Percentiles rank a stretch among this genome's conserved stretches.
phyloP scores from a whole-genome alignment of 163 green algal species.

The Scenedesmus sp. region DNA sequence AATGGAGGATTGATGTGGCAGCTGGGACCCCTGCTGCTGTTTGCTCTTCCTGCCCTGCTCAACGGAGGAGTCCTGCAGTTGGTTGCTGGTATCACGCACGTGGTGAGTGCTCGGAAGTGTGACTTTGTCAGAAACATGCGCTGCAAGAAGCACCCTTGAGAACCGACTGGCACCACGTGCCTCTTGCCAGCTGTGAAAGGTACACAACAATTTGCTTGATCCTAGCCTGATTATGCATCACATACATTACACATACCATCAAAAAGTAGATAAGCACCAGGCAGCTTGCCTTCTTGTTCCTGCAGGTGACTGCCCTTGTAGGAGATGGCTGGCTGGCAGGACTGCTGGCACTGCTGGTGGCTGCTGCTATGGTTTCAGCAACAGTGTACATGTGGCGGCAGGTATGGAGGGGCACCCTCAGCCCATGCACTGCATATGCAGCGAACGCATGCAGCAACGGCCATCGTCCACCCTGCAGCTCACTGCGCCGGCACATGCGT shows the following conservation, averaged over 20 bases:
- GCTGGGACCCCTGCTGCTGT: not conserved
- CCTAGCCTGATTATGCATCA: no score
- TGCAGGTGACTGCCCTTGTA: not conserved
- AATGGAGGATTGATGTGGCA: not conserved
- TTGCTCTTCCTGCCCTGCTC: not conserved
- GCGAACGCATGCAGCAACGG: not conserved
- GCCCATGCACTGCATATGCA: no score
- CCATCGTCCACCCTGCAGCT: no score
- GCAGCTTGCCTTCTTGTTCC: no score
- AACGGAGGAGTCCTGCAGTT: not conserved
- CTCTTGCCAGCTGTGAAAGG: not conserved
- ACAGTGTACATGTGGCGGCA: not conserved
- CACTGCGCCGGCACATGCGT: no score
- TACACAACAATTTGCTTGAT: not conserved
- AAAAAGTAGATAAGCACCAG: no score
- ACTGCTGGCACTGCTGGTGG: not conserved
- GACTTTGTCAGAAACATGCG: not conserved
- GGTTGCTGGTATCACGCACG: not conserved
- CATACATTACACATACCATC: no score
- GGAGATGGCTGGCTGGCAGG: slow-evolving; percentile 1
- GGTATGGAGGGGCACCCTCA: not conserved
- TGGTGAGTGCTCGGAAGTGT: not conserved
- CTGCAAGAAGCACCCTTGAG: not conserved
- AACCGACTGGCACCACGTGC: not conserved
- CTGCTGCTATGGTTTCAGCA: not conserved